Evolutionary conservation across 2,329 filamentous ascomycete species (phyloP).

Genomic region (Beauveria australis): DNA sequence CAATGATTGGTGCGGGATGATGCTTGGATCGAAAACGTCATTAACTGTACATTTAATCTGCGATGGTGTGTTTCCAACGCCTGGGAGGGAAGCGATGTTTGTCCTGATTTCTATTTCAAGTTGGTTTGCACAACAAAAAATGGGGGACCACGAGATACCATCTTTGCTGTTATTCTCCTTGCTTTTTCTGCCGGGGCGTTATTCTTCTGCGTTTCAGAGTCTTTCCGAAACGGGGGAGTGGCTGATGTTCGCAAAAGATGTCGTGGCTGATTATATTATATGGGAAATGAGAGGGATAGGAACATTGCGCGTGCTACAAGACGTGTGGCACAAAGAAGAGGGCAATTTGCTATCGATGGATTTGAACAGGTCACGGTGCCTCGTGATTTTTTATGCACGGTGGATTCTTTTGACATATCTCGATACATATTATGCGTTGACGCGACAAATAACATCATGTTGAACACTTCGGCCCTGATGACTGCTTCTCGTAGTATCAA

Average conservation of each 20-base stretch:
- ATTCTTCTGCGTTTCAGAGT: neutral
- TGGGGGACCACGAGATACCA: slow-evolving; percentile 1
- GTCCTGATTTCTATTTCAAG: neutral
- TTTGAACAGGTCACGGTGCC: neutral
- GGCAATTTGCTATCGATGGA: neutral
- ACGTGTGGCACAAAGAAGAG: neutral
- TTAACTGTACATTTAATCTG: slow-evolving; percentile 5
- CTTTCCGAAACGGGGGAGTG: neutral
- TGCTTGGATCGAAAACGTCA: neutral
- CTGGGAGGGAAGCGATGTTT: slow-evolving; percentile 1
- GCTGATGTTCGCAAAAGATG: neutral
- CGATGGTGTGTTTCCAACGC: neutral
- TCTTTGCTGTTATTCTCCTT: neutral
- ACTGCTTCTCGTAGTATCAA: neutral
- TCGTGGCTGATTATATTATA: neutral
- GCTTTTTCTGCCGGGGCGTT: neutral
- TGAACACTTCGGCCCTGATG: neutral
- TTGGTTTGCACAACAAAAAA: neutral
- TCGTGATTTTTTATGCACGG: neutral
- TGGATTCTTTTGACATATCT: neutral
- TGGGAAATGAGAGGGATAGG: neutral
- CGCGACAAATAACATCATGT: neutral
- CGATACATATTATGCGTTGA: neutral
- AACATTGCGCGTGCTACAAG: neutral
- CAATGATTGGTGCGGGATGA: neutral